Evolutionary conservation across 148 eudicot species (phyloP), one percentile per base, ranked within the genome.

Genomic region (Euryodendron excelsum): DNA sequence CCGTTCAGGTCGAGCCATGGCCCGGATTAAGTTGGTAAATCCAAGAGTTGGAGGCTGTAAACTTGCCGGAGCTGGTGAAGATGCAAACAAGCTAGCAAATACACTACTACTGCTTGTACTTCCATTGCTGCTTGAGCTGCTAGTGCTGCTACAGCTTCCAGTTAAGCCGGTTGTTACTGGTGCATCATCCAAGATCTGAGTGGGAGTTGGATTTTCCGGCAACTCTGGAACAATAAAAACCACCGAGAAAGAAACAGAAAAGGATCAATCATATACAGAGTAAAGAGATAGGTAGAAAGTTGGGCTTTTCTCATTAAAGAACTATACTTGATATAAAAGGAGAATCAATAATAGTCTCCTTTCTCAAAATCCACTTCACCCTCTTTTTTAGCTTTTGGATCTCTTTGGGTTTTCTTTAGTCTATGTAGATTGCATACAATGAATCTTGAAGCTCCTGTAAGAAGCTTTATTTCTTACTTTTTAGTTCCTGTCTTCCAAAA

Each of bases 71-170:
- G 87, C 84, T 39, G 95, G 76, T 17, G 97, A 87, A 21, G 97
- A 88, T 47, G 97, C 95, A 87, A 94, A 92, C 58, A 92, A 80
- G 84, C 93, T 92, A 44, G 98, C 91, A 75, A 92, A 92, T 7
- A 91, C 92, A 77, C 82, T 85, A 77, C 82, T 85, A 61, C 92
- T 91, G 77, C 84, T 88, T 28, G 91, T 79, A 70, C 90, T 85
- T 60, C 83, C 84, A 39, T 77, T 81, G 67, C 82, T 85, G 79
- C 87, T 82, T 17, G 91, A 84, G 79, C 78, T 79, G 79, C 84
- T 82, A 68, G 82, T 83, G 76, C 83, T 89, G 73, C 88, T 83
- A 78, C 88, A 78, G 75, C 85, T 79, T 71, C 82, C 86, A 17
- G 85, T 85, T 12, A 85, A 61, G 50, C 83, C 79, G 13, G 87